These are phyloP conservation scores for Cercospora zeae-maydis DNA, from an alignment of 2,329 filamentous ascomycete species.

Conservation along the genomic window DNA sequence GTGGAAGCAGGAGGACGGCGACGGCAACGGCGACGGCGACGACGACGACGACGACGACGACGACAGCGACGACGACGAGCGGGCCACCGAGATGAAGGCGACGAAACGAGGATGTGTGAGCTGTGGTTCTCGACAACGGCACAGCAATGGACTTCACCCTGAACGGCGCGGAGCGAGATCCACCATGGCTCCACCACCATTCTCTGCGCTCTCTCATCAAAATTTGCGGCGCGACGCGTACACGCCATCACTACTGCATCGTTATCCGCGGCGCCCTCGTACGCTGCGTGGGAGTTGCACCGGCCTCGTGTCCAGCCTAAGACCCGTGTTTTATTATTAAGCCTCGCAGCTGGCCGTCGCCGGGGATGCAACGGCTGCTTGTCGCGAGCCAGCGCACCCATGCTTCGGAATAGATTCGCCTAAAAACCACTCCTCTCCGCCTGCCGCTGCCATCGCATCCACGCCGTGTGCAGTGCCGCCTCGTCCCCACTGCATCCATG, in stretches of 20 bases:
- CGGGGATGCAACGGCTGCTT: background rate
- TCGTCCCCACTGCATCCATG: background rate
- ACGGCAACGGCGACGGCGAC: background rate
- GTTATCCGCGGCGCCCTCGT: background rate
- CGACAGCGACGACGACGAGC: background rate
- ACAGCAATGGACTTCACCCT: background rate
- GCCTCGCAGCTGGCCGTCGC: background rate
- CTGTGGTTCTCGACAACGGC: background rate
- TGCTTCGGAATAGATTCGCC: constrained; percentile 1
- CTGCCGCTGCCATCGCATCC: background rate
- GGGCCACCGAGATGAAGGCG: background rate
- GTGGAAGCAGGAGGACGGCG: background rate
- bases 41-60: background rate
- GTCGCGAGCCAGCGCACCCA: background rate
- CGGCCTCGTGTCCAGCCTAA: background rate
- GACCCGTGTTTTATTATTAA: no score
- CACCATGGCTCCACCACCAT: background rate
- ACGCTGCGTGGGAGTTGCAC: background rate
- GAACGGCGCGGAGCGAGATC: background rate
- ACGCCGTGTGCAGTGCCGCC: background rate
- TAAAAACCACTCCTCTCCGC: background rate
- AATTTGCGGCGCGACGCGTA: background rate
- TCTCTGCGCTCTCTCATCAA: background rate
- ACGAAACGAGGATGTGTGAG: background rate
- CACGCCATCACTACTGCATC: background rate